Evolutionary conservation across 1,284 basidiomycete genomes (phyloP).

Genomic region (Cryptococcus deneoformans): DNA sequence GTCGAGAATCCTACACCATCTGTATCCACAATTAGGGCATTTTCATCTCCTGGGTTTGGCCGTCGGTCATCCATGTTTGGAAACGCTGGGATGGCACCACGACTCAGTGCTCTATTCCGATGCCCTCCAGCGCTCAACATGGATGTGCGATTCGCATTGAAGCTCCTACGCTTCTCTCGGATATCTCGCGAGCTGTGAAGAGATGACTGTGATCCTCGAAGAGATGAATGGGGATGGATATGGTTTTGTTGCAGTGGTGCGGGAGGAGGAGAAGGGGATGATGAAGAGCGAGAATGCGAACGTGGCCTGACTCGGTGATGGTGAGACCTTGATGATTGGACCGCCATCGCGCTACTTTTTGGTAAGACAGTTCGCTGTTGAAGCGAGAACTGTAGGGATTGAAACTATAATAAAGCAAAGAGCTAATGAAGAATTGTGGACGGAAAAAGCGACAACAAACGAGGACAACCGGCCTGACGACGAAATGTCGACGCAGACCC

Average conservation of each 20-base stretch:
- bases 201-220: no score
- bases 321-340: not conserved
- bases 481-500: no score
- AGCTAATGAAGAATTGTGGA: no score
- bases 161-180: not conserved
- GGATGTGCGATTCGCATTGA: not conserved
- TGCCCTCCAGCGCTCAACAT: not conserved
- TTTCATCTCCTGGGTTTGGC: no score
- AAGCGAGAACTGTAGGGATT: not conserved
- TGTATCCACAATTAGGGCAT: no score
- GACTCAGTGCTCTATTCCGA: not conserved
- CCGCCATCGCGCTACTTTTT: not conserved
- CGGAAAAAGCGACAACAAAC: no score
- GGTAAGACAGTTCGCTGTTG: not conserved
- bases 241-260: not conserved
- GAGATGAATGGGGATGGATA: not conserved
- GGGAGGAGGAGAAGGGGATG: not conserved
- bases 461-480: no score
- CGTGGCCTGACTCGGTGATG: not conserved
- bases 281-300: not conserved
- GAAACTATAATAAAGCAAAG: no score
- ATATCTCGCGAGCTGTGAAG: not conserved
- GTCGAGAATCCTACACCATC: conserved; percentile 14
- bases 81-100: not conserved
- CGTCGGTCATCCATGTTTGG: no score